Percentiles rank a stretch among this genome's conserved stretches.
Evolutionary conservation across 306 rosid genomes (phyloP).

Genomic region (Carpinus viminea): DNA sequence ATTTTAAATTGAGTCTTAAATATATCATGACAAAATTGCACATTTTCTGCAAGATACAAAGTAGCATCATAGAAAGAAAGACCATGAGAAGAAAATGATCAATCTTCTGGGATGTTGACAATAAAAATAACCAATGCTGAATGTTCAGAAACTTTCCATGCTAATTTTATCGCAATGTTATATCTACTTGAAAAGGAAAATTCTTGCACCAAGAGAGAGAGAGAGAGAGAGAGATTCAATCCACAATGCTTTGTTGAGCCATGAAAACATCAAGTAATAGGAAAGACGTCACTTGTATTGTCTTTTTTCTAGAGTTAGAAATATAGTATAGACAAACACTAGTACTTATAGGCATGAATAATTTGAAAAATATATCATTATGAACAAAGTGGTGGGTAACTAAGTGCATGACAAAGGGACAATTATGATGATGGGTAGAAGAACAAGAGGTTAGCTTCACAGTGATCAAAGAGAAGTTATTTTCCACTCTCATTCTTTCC

Average conservation of each 20-base stretch:
- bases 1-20: not conserved
- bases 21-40: not conserved
- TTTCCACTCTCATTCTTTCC: too few relatives aligned
- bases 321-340: not conserved
- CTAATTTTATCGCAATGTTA: not conserved
- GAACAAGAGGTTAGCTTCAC: too few relatives aligned
- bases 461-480: too few relatives aligned
- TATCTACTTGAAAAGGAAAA: not conserved
- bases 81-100: not conserved
- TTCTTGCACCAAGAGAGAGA: not conserved
- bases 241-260: not conserved
- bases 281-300: not conserved
- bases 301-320: not conserved
- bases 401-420: too few relatives aligned
- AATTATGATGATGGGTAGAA: too few relatives aligned
- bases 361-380: not conserved
- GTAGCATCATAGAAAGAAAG: not conserved
- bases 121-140: not conserved
- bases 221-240: too few relatives aligned
- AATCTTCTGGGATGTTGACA: not conserved
- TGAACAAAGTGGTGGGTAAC: not conserved
- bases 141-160: not conserved
- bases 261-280: not conserved
- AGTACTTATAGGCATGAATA: not conserved
- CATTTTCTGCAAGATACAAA: not conserved